Conservation (phyloP, 257 asterid genomes). For the Penstemon eatonii region DNA sequence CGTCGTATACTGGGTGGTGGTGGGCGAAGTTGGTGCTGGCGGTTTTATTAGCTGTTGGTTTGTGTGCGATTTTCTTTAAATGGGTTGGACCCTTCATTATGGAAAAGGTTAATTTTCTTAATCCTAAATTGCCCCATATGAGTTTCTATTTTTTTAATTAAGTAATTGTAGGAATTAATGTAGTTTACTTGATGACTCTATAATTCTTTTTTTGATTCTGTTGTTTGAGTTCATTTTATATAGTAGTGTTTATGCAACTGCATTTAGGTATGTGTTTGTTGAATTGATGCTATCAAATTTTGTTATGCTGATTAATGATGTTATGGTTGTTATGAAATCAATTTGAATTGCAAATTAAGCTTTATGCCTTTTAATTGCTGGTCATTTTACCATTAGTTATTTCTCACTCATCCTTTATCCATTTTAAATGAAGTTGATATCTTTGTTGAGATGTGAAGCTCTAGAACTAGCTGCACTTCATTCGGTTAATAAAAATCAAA, state of each 20-base stretch:
- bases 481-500: too few species aligned
- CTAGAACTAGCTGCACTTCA: too few species aligned
- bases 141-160: neutral
- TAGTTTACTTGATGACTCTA: neutral
- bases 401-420: neutral
- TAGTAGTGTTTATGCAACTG: neutral
- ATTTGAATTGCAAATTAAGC: neutral
- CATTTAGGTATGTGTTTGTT: neutral
- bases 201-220: slow-evolving; percentile 9
- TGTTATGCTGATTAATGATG: too few species aligned
- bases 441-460: too few species aligned
- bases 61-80: slow-evolving; percentile 80
- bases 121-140: too few species aligned
- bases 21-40: slow-evolving; percentile 78
- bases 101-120: slow-evolving; percentile 66
- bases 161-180: slow-evolving; percentile 8
- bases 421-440: too few species aligned
- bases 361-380: neutral
- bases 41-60: slow-evolving; percentile 46
- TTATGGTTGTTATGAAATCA: neutral
- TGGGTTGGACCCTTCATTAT: slow-evolving; percentile 94
- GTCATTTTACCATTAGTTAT: neutral
- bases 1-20: slow-evolving; percentile 79
- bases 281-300: neutral
- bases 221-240: neutral